A percentile compares a stretch with the other conserved stretches of the same genome.
These are phyloP conservation scores for Magnaporthales sp. DNA, from an alignment of 2,329 filamentous ascomycete genomes.

Conservation along the genomic window DNA sequence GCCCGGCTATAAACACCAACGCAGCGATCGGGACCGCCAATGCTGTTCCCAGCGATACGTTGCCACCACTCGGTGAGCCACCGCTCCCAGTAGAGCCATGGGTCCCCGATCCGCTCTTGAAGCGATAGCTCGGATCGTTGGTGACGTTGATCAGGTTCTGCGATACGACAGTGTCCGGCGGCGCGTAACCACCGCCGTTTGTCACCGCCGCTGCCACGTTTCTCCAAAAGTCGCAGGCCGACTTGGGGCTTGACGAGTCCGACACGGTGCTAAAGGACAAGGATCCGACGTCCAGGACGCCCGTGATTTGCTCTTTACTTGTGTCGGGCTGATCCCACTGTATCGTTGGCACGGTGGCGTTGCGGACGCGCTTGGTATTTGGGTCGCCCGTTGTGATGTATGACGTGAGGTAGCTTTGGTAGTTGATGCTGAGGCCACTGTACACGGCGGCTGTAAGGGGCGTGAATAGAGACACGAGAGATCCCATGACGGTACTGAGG, in stretches of 20 bases:
- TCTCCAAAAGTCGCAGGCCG: constrained; percentile 25
- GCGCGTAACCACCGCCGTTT: constrained; percentile 21
- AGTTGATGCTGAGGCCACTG: constrained; percentile 23
- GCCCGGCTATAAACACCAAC: background rate
- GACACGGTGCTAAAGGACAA: constrained; percentile 20
- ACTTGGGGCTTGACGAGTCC: constrained; percentile 19
- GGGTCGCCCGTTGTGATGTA: constrained; percentile 30
- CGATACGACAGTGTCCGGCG: constrained; percentile 14
- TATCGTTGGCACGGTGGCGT: constrained; percentile 23
- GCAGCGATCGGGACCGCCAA: background rate
- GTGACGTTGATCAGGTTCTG: constrained; percentile 9
- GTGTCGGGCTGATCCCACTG: constrained; percentile 22
- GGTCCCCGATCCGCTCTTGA: background rate
- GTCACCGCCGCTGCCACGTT: constrained; percentile 18
- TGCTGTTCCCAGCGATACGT: background rate
- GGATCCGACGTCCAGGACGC: constrained; percentile 25
- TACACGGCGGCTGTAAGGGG: constrained; percentile 22
- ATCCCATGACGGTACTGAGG: constrained; percentile 16
- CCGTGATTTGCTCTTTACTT: constrained; percentile 15
- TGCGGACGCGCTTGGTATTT: constrained; percentile 20
- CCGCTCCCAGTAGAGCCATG: background rate
- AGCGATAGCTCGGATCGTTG: background rate
- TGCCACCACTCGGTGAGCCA: background rate
- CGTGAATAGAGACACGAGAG: constrained; percentile 16
- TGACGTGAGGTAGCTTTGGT: constrained; percentile 31